Evolutionary conservation across 805 yeast genomes (phyloP), one percentile per base, ranked within the genome.

Genomic region (Candida verbasci): DNA sequence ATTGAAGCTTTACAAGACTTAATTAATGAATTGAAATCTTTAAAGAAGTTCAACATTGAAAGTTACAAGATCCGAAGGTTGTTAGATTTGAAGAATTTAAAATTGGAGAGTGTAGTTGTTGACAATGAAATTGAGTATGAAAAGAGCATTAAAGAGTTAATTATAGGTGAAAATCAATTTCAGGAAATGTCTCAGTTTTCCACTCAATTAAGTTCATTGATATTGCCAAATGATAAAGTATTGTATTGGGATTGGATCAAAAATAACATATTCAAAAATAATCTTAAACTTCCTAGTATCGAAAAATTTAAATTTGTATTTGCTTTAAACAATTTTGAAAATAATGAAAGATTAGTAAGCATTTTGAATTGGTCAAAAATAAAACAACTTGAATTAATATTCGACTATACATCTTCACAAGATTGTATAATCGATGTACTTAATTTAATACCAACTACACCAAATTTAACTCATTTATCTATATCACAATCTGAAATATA

Each of bases 341-440:
- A 37, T 31, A 38, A 43, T 23, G 21, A 34, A 4, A 31, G 37
- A 15, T 31, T 51, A 7, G 21, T 49, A 10, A 43, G 48, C 9
- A 43, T 37, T 17, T 35, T 61, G 17, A 35, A 49, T 24, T 49
- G 61, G 49, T 20, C 18, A 4, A 25, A 22, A n/a, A 39, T 62
- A 6, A 50, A 56, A 31, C 62, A 61, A 24, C 50, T 82, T 30
- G 82, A 80, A 45, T 42, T 82, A 14, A 60, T 62, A 6, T 48
- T 78, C 20, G 82, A 82, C 1, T 77, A 86, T 48, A 74, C 72
- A 41, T 63, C 67, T 16, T 52, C 0, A 43, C 56, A 55, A 27
- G 62, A 61, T 7, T 80, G 84, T 46, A 48, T 75, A 8, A 55
- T 60, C 9, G 62, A 55, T 3, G 72, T 77, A 39, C 45, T 67